Base-by-base conservation (phyloP, 2,329 filamentous ascomycete species). In the Fusarium subglutinans region DNA sequence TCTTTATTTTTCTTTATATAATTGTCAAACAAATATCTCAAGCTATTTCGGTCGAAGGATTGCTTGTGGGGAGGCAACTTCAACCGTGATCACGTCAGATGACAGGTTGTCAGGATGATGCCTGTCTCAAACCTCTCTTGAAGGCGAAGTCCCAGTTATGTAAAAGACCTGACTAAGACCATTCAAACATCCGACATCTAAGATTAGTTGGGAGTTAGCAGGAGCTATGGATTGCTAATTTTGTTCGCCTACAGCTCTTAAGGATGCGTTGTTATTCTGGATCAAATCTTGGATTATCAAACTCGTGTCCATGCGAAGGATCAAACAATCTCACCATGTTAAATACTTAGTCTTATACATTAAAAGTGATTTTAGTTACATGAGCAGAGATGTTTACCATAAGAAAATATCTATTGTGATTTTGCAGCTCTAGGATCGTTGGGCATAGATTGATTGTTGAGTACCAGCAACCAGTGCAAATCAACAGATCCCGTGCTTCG, bases 81-180 rank as follows among this genome's bases (percentile, higher is more conserved):
- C 30, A 18, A 9, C n/a, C 7, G 24, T 47, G 35, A 63, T 63
- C 43, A 63, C 53, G 41, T 63, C 60, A 63, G 60, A 59, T 58
- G 38, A n/a, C 28, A 9, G 18, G 20, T 4, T 28, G 37, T 62
- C 14, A 37, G 30, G 30, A 35, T 37, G 17, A 53, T 37, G 30
- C 6, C 18, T 24, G 33, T 20, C 4, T 26, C 5, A 8, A 6
- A 37, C 9, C 13, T 14, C 13, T 20, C 8, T 24, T 11, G 12
- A 15, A 54, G 7, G 20, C 20, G 24, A 38, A 26, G 13, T 4
- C 18, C 17, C 3, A 22, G 1, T 44, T 24, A 11, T 26, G 50
- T 11, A 37, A 26, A 26, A 20, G 3, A 18, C 17, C 9, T 0
- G 11, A 6, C 6, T 4, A 24, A 11, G 3, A 3, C 0, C 10